These are phyloP conservation scores for Ganoderma leucocontextum DNA, from an alignment of 1,284 basidiomycete species.

Conservation along the genomic window DNA sequence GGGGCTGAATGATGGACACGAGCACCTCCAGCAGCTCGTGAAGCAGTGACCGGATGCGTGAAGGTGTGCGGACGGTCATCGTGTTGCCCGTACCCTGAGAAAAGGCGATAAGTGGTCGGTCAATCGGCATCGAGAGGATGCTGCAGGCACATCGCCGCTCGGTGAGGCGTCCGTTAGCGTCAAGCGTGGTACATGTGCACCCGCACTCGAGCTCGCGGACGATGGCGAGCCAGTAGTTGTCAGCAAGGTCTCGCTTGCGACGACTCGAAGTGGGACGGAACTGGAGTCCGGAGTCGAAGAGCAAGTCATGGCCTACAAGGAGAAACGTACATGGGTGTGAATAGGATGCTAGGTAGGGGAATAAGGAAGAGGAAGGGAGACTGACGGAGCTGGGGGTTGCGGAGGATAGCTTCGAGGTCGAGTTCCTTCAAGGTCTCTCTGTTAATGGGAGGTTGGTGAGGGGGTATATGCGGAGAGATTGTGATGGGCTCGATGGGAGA, in stretches of 20 bases:
- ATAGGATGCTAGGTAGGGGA: constrained; percentile 20
- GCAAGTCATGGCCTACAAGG: constrained; percentile 82
- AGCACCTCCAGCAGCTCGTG: constrained; percentile 85
- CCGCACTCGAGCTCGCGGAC: constrained; percentile 80
- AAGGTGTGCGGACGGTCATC: constrained; percentile 73
- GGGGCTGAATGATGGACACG: constrained; percentile 81
- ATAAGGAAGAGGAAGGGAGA: constrained; percentile 37
- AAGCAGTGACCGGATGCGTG: constrained; percentile 79
- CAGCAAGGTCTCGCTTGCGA: constrained; percentile 77
- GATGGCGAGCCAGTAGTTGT: constrained; percentile 89
- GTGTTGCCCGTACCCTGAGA: constrained; percentile 48
- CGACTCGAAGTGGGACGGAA: constrained; percentile 77
- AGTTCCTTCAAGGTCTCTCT: constrained; percentile 85
- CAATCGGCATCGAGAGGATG: constrained; percentile 31
- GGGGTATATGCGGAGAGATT: constrained; percentile 67
- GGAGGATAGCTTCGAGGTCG: constrained; percentile 86
- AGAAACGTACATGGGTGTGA: constrained; percentile 30
- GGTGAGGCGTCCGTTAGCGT: constrained; percentile 59
- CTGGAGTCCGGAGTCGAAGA: constrained; percentile 84
- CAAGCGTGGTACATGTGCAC: constrained; percentile 88
- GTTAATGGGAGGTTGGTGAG: constrained; percentile 82
- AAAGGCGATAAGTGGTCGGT: constrained; percentile 54
- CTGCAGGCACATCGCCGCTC: constrained; percentile 50
- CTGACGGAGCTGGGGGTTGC: constrained; percentile 89
- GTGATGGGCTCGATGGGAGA: constrained; percentile 56